Evolutionary conservation across 2,329 filamentous ascomycete genomes (phyloP), one percentile per base, ranked within the genome.

Genomic region (Colletotrichum sp.): DNA sequence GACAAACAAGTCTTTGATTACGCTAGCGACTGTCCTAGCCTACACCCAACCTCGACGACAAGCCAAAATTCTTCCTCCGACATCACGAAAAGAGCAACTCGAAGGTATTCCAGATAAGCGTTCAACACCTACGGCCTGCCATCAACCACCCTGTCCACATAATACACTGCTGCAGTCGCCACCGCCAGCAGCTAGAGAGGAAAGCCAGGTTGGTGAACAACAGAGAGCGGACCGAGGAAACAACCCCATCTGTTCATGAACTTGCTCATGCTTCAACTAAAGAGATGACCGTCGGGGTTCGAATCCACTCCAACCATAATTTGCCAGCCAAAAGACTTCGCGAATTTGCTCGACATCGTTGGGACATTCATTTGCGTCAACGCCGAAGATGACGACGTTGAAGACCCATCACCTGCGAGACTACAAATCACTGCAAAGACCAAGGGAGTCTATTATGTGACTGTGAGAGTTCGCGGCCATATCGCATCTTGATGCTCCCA

Each of bases 201-300:
- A n/a, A n/a, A n/a, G 38, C 38, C 18, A 43, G 38, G 38, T 43
- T 43, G 38, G 18, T 18, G 38, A n/a, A n/a, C 18, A 43, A 6
- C 18, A 43, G 18, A 43, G 38, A n/a, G 18, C 38, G 16, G 38
- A n/a, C 18, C 38, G 38, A n/a, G 38, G 18, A n/a, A 18, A 18
- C 16, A 43, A 10, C 2, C 18, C 16, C n/a, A 21, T 48, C 9
- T 48, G 43, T 48, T 48, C n/a, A 21, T n/a, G 18, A 18, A 48
- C 8, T n/a, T n/a, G 43, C 7, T 48, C 43, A 21, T 48, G n/a
- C 43, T 21, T 21, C 43, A 48, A 21, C n/a, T 48, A 13, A 6
- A 5, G 8, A 48, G 43, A 21, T 21, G n/a, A 2, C 43, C 0
- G 38, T 3, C 1, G 1, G 18, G 16, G 38, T 43, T 1, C 18